Base-by-base conservation (phyloP, 139 green algal species). In the Edaphochlamys debaryana region DNA sequence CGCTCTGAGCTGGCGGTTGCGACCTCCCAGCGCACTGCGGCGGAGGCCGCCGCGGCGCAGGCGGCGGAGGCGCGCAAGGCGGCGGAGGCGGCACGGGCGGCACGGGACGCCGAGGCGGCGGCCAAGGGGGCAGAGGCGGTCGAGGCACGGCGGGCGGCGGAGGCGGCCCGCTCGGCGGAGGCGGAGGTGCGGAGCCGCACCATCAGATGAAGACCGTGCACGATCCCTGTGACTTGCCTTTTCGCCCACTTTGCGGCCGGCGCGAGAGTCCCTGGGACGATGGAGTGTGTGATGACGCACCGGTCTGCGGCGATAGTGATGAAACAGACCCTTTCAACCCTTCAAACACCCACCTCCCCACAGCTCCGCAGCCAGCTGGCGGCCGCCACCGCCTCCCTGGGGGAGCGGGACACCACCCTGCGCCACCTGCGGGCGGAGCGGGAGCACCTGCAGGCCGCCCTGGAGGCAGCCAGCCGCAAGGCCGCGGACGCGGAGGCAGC, bases 151-250 rank as follows among this genome's bases (percentile, higher is more conserved):
- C 30, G n/a, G 17, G 62, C 71, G 38, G 64, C 63, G 1, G 78
- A 72, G 41, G 60, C 52, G 45, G n/a, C 27, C 37, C 32, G 34
- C 27, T n/a, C 76, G 62, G 58, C 80, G 23, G 41, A 74, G 77
- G 60, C 52, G 1, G 34, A 42, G 58, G 38, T 48, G 40, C 3
- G 9, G 45, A 3, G n/a, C n/a, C n/a, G n/a, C n/a, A n/a, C n/a
- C n/a, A n/a, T n/a, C n/a, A n/a, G n/a, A n/a, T n/a, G n/a, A n/a
- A n/a, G n/a, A n/a, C n/a, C n/a, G n/a, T n/a, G n/a, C n/a, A n/a
- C n/a, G n/a, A n/a, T n/a, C n/a, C n/a, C n/a, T n/a, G n/a, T n/a
- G n/a, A n/a, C n/a, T n/a, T n/a, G n/a, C n/a, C n/a, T n/a, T n/a
- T n/a, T n/a, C n/a, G n/a, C n/a, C n/a, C n/a, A n/a, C n/a, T n/a